Base-by-base conservation (phyloP, 2,329 filamentous ascomycete genomes). In the Cladosporium austrohemisphaericum region DNA sequence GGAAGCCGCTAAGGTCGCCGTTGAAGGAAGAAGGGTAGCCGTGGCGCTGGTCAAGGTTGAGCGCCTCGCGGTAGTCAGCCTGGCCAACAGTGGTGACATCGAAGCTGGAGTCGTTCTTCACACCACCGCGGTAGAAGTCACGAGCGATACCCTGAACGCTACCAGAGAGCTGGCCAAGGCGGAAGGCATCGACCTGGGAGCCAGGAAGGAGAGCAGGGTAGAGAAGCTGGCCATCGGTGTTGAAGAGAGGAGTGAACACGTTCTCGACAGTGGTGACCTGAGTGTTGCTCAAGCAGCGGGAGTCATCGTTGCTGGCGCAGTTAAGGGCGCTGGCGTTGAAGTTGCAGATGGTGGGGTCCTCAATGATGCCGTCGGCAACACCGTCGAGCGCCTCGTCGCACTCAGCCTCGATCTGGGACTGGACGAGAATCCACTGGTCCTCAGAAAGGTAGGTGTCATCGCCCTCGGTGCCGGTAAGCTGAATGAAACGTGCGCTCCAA, bases 201-300 rank as follows among this genome's bases (percentile, higher is more conserved):
- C 76, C 76, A 5, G 73, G 75, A 38, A 76, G 70, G 57, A 78
- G 70, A 10, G 71, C 66, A 2, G 76, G 76, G 57, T 73, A 79
- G 10, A 77, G 67, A 2, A 78, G 60, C 7, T 66, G 64, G 38
- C 76, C 75, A 29, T 72, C 60, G 5, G 62, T 64, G 50, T 70
- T 65, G 53, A 69, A 65, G 19, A 76, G 67, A 31, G 71, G 70
- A 8, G 63, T 62, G 58, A 71, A 74, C 11, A 74, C 65, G 2
- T 68, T 56, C 35, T 69, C 64, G 11, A 78, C 72, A 0, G 70
- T 73, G 6, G 64, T 55, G 35, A 72, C 66, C 60, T 78, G 75
- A 0, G 61, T 61, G 9, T 60, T 51, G 1, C 67, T 77, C 28
- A 79, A 65, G 55, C 75, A 78, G 28, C 57, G 58, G 4, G 61